These are phyloP conservation scores for Hypoxylon sp. DNA, from an alignment of 2,329 filamentous ascomycete species.

Conservation along the genomic window DNA sequence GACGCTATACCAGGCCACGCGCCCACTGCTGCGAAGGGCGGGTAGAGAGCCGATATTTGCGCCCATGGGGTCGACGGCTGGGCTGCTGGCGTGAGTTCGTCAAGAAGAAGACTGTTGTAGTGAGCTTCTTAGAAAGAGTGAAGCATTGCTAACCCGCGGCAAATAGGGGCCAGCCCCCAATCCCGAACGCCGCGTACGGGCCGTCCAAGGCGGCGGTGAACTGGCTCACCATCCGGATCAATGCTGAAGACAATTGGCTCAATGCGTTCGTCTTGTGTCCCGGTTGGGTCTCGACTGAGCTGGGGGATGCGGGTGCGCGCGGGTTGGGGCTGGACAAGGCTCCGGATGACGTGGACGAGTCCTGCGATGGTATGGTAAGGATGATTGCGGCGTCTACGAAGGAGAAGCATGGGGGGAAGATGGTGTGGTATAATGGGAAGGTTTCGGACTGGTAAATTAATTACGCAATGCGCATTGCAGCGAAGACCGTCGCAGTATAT, in stretches of 20 bases:
- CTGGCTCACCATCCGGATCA: conserved; percentile 54
- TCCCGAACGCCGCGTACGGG: conserved; percentile 60
- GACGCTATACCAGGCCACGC: conserved; percentile 62
- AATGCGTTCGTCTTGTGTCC: conserved; percentile 40
- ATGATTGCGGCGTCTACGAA: conserved; percentile 27
- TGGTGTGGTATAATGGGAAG: conserved; percentile 35
- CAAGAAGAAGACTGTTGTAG: background rate
- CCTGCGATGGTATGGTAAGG: conserved; percentile 33
- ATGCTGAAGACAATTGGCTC: conserved; percentile 55
- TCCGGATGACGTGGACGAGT: conserved; percentile 20
- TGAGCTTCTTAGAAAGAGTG: background rate
- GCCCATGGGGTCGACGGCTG: conserved; percentile 56
- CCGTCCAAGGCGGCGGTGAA: conserved; percentile 59
- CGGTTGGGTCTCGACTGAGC: conserved; percentile 37
- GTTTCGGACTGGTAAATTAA: conserved; percentile 5
- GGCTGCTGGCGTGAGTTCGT: conserved; percentile 31
- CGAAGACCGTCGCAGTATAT: background rate
- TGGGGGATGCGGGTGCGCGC: conserved; percentile 31
- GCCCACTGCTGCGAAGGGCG: conserved; percentile 56
- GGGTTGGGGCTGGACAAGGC: conserved; percentile 25
- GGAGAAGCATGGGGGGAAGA: conserved; percentile 37
- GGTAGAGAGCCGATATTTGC: conserved; percentile 56
- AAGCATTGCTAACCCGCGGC: background rate
- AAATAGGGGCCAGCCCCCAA: conserved; percentile 41
- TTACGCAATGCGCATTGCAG: background rate